These are phyloP conservation scores for Heliosperma pusillum DNA, from an alignment of 148 eudicot genomes.

Conservation along the genomic window DNA sequence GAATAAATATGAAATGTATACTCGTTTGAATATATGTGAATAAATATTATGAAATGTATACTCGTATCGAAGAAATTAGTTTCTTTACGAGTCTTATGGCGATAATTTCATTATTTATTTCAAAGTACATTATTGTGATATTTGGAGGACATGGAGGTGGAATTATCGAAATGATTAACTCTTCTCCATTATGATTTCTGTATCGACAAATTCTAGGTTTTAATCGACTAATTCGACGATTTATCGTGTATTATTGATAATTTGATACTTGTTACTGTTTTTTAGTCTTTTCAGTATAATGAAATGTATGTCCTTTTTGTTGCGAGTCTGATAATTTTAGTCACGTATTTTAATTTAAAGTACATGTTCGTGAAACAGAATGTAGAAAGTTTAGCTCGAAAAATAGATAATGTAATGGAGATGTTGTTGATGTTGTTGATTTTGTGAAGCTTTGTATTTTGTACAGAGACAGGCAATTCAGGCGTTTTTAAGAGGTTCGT, in stretches of 20 bases:
- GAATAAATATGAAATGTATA: no score
- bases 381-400: neutral
- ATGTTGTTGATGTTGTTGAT: neutral
- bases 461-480: constrained; percentile 65
- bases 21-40: no score
- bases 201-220: neutral
- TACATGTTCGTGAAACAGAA: neutral
- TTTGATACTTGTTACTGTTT: no score
- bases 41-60: no score
- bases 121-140: no score
- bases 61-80: no score
- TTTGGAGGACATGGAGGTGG: no score
- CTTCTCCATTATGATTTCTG: neutral
- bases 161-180: neutral
- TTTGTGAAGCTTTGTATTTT: constrained; percentile 9
- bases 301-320: no score
- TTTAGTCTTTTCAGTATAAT: no score
- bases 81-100: no score
- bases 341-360: no score
- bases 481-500: constrained; percentile 88
- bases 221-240: neutral
- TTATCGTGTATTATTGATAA: neutral
- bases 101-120: neutral
- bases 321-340: no score
- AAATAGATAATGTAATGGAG: neutral